These are phyloP conservation scores for Rosa lucieae DNA, from an alignment of 306 rosid genomes.

Conservation along the genomic window DNA sequence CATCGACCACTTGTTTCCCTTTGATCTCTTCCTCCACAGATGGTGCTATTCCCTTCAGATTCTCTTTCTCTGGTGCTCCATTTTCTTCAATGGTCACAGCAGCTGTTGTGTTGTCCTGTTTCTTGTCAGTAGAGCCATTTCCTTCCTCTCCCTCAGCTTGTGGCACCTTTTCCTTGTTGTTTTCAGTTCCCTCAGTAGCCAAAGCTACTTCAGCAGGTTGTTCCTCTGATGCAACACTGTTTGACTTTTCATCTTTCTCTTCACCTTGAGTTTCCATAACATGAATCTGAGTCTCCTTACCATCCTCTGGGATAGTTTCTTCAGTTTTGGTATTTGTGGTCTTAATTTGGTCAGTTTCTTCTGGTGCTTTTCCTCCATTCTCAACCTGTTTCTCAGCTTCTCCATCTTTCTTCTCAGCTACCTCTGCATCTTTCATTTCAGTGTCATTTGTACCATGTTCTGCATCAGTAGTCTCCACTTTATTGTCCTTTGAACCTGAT, in stretches of 20 bases:
- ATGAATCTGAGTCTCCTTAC: conserved; percentile 7
- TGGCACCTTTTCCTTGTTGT: conserved; percentile 19
- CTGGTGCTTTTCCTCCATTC: conserved; percentile 35
- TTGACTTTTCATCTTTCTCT: conserved; percentile 32
- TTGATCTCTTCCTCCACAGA: conserved; percentile 30
- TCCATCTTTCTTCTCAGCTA: conserved; percentile 28
- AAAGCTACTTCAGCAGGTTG: conserved; percentile 29
- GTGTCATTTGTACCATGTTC: conserved; percentile 35
- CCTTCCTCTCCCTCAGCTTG: conserved; percentile 28
- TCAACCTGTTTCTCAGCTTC: conserved; percentile 27
- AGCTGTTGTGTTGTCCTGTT: conserved; percentile 25
- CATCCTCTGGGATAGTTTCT: conserved; percentile 7
- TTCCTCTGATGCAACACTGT: conserved; percentile 32
- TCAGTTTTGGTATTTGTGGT: conserved; percentile 17
- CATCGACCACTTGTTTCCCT: conserved; percentile 34
- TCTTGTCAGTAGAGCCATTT: conserved; percentile 35
- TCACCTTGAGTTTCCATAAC: conserved; percentile 36
- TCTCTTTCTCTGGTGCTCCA: conserved; percentile 43
- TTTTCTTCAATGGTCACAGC: conserved; percentile 29
- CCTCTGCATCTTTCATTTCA: conserved; percentile 39
- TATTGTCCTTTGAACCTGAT: conserved; percentile 55
- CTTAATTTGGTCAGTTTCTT: conserved; percentile 21
- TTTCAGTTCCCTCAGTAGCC: conserved; percentile 26
- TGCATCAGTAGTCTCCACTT: conserved; percentile 42
- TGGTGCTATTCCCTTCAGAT: conserved; percentile 12